These are phyloP conservation scores for Termitomyces sp. DNA, from an alignment of 768 basidiomycete genomes.

Conservation along the genomic window DNA sequence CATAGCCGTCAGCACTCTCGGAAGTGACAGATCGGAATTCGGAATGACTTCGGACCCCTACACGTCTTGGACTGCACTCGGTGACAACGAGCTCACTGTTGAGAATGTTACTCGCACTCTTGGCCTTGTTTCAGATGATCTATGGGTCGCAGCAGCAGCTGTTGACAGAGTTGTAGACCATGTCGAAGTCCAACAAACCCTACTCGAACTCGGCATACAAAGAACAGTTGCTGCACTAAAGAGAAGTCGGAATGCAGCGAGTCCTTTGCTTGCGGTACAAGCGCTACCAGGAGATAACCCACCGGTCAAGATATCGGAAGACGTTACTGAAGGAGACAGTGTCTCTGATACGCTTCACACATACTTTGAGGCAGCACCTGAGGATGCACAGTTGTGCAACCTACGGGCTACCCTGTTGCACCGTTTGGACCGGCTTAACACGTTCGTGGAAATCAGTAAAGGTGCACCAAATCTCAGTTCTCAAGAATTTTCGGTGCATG, in stretches of 20 bases:
- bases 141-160: constrained; percentile 76
- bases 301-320: not conserved
- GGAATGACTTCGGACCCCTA: constrained; percentile 37
- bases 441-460: constrained; percentile 59
- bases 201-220: constrained; percentile 60
- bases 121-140: constrained; percentile 50
- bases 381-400: constrained; percentile 58
- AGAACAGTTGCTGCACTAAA: constrained; percentile 47
- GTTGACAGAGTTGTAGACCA: constrained; percentile 61
- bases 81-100: constrained; percentile 52
- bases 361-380: constrained; percentile 52
- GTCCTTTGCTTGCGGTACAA: constrained; percentile 8
- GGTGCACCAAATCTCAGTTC: constrained; percentile 23
- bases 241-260: constrained; percentile 35
- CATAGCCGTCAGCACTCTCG: not conserved
- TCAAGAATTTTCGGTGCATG: constrained; percentile 38
- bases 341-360: constrained; percentile 28
- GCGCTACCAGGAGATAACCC: not conserved
- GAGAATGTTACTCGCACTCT: constrained; percentile 44
- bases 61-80: constrained; percentile 49
- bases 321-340: not conserved
- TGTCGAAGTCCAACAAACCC: constrained; percentile 43
- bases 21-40: constrained; percentile 15
- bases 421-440: constrained; percentile 64
- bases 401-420: constrained; percentile 66